phyloP scores from a whole-genome alignment of 345 rosid species.

The Acer negundo region DNA sequence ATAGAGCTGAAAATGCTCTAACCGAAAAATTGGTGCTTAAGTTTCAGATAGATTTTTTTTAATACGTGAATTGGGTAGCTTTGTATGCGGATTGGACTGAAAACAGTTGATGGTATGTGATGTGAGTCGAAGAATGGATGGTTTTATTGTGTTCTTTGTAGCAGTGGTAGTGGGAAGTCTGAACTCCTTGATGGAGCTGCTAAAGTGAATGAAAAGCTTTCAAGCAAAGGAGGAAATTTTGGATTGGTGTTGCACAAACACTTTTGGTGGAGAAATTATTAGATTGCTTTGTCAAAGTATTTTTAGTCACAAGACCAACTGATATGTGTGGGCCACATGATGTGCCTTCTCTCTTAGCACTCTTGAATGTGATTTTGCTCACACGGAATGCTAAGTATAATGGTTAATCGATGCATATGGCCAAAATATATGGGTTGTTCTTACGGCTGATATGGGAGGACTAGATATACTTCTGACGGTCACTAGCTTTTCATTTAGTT shows the following conservation, averaged over 20 bases:
- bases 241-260: not conserved
- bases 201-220: not conserved
- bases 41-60: constrained; percentile 2
- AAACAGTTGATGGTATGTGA: not conserved
- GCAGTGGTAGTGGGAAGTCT: not conserved
- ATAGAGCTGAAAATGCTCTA: not conserved
- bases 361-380: not conserved
- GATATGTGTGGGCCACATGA: not conserved
- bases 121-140: not conserved
- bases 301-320: not conserved
- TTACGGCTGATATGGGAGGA: not conserved
- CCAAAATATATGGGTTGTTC: not conserved
- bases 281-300: not conserved
- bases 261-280: not conserved
- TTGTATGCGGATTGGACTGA: not conserved
- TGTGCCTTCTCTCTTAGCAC: not conserved
- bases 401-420: not conserved
- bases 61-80: not conserved
- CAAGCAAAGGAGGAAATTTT: not conserved
- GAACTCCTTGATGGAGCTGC: not conserved
- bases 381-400: not conserved
- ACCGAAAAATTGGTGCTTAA: not conserved
- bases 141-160: not conserved
- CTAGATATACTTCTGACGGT: not conserved
- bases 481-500: not conserved